Conservation (phyloP, 2,329 filamentous ascomycete genomes). For the Ceratocystis ficicola region DNA sequence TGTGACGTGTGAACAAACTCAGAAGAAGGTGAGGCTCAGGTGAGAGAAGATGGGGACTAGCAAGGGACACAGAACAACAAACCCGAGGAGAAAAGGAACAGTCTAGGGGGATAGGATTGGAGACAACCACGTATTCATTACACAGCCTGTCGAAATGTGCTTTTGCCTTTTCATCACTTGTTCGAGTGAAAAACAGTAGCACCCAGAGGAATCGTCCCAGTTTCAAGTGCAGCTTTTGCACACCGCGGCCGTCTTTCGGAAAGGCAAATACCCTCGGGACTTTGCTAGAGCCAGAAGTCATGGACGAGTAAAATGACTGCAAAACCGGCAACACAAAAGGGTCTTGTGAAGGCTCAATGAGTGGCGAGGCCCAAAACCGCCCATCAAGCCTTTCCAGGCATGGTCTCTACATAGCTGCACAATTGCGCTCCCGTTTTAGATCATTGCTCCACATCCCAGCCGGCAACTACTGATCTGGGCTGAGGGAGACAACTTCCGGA, state of each 20-base stretch:
- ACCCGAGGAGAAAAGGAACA: conserved; percentile 3
- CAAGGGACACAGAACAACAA: neutral
- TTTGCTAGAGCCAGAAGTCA: no score
- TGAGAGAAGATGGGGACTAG: neutral
- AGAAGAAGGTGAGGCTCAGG: conserved; percentile 3
- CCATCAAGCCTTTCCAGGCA: neutral
- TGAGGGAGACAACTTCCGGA: neutral
- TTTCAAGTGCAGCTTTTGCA: no score
- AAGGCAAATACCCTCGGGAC: no score
- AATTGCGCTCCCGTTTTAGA: neutral
- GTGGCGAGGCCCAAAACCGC: no score
- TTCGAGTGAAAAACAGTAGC: no score
- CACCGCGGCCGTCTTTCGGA: no score
- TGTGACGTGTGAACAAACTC: neutral
- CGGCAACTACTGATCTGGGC: conserved; percentile 5
- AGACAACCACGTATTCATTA: neutral
- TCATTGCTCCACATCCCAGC: conserved; percentile 3
- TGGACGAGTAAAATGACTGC: neutral
- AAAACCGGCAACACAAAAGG: neutral
- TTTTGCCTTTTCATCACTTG: no score
- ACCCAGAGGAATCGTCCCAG: no score
- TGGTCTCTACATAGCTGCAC: neutral
- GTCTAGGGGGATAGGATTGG: neutral
- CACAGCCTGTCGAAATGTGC: no score
- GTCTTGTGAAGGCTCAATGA: neutral